phyloP scores from a whole-genome alignment of 441 rosid species.

The Brassica balearica region DNA sequence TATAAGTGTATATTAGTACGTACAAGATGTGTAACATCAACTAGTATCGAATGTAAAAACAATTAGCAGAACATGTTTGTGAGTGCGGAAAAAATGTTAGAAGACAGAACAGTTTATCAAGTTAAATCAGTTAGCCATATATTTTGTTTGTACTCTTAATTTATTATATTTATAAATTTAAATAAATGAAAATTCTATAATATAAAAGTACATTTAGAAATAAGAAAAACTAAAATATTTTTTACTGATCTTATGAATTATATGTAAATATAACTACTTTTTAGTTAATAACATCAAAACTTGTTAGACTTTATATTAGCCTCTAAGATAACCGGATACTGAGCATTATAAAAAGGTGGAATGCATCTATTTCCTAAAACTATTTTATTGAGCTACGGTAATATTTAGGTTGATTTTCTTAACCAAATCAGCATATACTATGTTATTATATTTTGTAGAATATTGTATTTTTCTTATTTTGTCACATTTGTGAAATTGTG shows the following conservation, averaged over 20 bases:
- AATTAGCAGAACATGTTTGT: background rate
- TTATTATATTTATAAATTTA: background rate
- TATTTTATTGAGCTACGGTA: no score
- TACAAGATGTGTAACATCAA: no score
- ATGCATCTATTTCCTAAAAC: no score
- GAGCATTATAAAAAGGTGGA: no score
- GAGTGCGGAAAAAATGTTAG: background rate
- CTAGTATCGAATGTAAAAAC: background rate
- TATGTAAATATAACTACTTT: background rate
- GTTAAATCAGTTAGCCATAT: background rate
- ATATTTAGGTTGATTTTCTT: no score
- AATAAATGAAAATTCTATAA: background rate
- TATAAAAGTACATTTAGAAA: background rate
- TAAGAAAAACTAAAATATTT: background rate
- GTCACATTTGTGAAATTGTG: background rate
- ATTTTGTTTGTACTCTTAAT: background rate
- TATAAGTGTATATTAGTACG: no score
- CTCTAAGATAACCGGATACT: no score
- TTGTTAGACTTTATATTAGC: background rate
- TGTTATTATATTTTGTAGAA: no score
- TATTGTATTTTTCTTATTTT: no score
- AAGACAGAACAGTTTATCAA: background rate
- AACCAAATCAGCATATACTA: no score
- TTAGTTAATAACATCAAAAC: slow-evolving; percentile 2
- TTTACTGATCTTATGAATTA: background rate